Conservation (phyloP, 805 yeast genomes). For the Myxozyma vanderwaltii region DNA sequence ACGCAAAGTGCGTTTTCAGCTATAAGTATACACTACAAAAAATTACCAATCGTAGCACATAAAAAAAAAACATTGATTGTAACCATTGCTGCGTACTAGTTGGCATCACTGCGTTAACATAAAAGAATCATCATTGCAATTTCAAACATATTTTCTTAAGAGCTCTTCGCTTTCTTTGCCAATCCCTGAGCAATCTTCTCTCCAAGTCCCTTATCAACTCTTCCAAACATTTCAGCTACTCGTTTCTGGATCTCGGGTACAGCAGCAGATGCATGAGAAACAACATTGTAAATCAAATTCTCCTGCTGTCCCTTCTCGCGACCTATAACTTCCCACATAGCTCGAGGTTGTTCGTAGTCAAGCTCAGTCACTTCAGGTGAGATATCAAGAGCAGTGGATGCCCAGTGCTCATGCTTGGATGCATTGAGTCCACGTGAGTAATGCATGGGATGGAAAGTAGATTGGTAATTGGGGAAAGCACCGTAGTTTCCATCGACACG, state of each 20-base stretch:
- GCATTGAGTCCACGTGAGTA: slow-evolving; percentile 36
- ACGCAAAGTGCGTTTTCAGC: too few species aligned
- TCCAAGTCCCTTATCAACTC: slow-evolving; percentile 72
- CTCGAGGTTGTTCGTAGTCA: slow-evolving; percentile 78
- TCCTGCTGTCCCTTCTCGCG: slow-evolving; percentile 80
- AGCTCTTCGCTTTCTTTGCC: slow-evolving; percentile 8
- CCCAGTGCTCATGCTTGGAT: slow-evolving; percentile 76
- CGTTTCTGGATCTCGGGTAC: slow-evolving; percentile 74
- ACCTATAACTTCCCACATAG: slow-evolving; percentile 75
- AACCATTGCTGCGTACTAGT: too few species aligned
- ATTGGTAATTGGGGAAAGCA: slow-evolving; percentile 51
- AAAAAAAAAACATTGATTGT: too few species aligned
- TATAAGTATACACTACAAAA: too few species aligned
- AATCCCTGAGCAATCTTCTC: slow-evolving; percentile 52
- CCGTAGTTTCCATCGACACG: slow-evolving; percentile 52
- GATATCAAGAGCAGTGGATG: slow-evolving; percentile 78
- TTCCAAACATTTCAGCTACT: slow-evolving; percentile 72
- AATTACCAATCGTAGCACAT: too few species aligned
- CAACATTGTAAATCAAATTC: slow-evolving; percentile 79
- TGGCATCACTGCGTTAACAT: neutral
- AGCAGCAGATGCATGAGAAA: slow-evolving; percentile 70
- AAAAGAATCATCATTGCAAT: neutral
- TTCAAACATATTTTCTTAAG: neutral
- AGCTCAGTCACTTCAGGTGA: slow-evolving; percentile 53
- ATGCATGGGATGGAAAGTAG: slow-evolving; percentile 30